These are phyloP conservation scores for Herpetospermum pedunculosum DNA, from an alignment of 306 rosid genomes.

Conservation along the genomic window DNA sequence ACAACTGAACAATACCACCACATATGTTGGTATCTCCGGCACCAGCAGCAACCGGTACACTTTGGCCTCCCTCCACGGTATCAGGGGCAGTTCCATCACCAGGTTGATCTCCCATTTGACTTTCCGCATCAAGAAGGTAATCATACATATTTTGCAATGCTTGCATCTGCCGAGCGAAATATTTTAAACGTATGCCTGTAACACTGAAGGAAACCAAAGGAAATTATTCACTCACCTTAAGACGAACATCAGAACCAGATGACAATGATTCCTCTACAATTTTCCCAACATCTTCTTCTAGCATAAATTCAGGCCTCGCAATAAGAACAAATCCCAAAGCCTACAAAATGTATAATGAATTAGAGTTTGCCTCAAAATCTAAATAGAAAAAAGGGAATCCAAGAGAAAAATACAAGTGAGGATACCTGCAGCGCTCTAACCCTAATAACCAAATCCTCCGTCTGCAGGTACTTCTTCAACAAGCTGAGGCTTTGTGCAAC, in stretches of 20 bases:
- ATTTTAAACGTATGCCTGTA: conserved; percentile 16
- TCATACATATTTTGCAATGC: conserved; percentile 82
- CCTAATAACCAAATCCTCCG: conserved; percentile 57
- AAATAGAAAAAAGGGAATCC: conserved; percentile 2
- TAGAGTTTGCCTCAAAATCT: conserved; percentile 15
- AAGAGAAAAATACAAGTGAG: conserved; percentile 8
- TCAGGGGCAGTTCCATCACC: conserved; percentile 26
- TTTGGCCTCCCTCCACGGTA: conserved; percentile 49
- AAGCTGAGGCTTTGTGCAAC: conserved; percentile 44
- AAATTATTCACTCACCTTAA: conserved; percentile 47
- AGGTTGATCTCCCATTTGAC: conserved; percentile 63
- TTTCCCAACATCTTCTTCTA: conserved; percentile 75
- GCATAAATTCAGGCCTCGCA: conserved; percentile 91
- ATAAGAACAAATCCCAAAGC: conserved; percentile 85
- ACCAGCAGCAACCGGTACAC: conserved; percentile 97
- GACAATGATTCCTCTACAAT: conserved; percentile 54
- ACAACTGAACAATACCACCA: conserved; percentile 91
- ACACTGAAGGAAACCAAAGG: conserved; percentile 7
- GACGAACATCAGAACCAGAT: conserved; percentile 54
- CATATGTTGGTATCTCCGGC: conserved; percentile 99
- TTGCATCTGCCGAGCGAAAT: conserved; percentile 65
- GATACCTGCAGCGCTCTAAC: conserved; percentile 84
- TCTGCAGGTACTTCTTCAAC: conserved; percentile 55
- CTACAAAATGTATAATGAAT: conserved; percentile 37
- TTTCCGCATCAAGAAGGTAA: conserved; percentile 90